A percentile compares a stretch with the other conserved stretches of the same genome.
These are phyloP conservation scores for Phyllosticta paracitricarpa DNA, from an alignment of 2,329 filamentous ascomycete genomes.

Conservation along the genomic window DNA sequence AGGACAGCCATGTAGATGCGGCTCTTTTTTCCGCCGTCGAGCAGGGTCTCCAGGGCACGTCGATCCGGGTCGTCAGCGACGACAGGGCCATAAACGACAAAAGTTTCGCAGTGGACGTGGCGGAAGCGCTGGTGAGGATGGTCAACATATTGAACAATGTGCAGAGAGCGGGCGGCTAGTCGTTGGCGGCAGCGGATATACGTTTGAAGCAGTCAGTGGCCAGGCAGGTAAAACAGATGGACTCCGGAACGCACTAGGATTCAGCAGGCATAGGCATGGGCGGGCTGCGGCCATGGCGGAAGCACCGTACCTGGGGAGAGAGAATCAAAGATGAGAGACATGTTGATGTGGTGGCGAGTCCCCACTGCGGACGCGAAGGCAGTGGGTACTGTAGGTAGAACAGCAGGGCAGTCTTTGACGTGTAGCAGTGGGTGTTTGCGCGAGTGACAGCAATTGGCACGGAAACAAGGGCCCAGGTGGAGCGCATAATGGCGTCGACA, in stretches of 20 bases:
- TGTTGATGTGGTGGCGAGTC: too few species aligned
- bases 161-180: not conserved
- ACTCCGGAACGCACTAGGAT: not conserved
- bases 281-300: not conserved
- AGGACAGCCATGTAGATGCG: conserved; percentile 39
- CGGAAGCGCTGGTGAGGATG: conserved; percentile 29
- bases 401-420: too few species aligned
- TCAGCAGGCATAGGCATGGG: not conserved
- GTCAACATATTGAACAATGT: conserved; percentile 16
- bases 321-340: too few species aligned
- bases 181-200: not conserved
- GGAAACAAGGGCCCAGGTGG: not conserved
- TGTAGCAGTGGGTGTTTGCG: not conserved
- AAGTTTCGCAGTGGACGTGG: conserved; percentile 40
- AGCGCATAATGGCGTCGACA: too few species aligned
- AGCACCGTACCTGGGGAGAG: too few species aligned
- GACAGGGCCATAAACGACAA: conserved; percentile 45
- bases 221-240: not conserved
- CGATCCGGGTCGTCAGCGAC: conserved; percentile 42
- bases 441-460: not conserved
- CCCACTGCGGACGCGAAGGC: too few species aligned
- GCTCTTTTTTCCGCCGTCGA: conserved; percentile 40
- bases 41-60: conserved; percentile 38
- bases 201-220: not conserved
- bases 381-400: too few species aligned